Evolutionary conservation across 768 basidiomycete species (phyloP).

Genomic region (Pulveroboletus ravenelii): DNA sequence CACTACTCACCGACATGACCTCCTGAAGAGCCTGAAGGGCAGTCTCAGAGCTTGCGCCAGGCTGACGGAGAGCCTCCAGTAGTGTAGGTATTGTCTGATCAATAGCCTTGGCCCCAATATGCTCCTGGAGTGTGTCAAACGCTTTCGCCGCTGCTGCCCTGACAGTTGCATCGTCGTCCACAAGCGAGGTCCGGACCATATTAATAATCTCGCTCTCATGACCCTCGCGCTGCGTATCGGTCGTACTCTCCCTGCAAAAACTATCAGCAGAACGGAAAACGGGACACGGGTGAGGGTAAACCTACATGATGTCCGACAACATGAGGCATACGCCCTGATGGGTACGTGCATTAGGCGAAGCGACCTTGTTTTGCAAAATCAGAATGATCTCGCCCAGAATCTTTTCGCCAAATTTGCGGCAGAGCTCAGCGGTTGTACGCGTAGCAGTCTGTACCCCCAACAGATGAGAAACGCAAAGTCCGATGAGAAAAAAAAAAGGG

Average conservation of each 20-base stretch:
- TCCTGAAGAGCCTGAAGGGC: conserved; percentile 90
- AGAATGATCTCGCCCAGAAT: conserved; percentile 80
- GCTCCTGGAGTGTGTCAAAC: conserved; percentile 90
- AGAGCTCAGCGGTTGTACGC: conserved; percentile 82
- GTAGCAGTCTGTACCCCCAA: conserved; percentile 58
- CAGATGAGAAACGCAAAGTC: neutral
- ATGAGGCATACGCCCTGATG: conserved; percentile 83
- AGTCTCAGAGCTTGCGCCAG: conserved; percentile 91
- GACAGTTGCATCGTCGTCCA: conserved; percentile 83
- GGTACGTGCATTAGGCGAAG: conserved; percentile 58
- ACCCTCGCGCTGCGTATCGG: conserved; percentile 78
- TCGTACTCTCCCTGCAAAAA: conserved; percentile 65
- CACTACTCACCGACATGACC: conserved; percentile 76
- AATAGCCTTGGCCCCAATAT: conserved; percentile 85
- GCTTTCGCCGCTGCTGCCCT: conserved; percentile 84
- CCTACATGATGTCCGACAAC: conserved; percentile 85
- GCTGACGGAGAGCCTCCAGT: conserved; percentile 87
- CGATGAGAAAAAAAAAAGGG: rapidly evolving
- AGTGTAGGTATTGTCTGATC: conserved; percentile 96
- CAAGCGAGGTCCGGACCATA: conserved; percentile 78
- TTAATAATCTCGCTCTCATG: conserved; percentile 86
- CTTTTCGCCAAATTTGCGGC: conserved; percentile 93
- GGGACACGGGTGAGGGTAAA: neutral
- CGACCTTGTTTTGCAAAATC: conserved; percentile 64
- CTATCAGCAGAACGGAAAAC: conserved; percentile 1